Conservation (phyloP, 495 filamentous ascomycete genomes). For the Penicillium atrosanguineum region DNA sequence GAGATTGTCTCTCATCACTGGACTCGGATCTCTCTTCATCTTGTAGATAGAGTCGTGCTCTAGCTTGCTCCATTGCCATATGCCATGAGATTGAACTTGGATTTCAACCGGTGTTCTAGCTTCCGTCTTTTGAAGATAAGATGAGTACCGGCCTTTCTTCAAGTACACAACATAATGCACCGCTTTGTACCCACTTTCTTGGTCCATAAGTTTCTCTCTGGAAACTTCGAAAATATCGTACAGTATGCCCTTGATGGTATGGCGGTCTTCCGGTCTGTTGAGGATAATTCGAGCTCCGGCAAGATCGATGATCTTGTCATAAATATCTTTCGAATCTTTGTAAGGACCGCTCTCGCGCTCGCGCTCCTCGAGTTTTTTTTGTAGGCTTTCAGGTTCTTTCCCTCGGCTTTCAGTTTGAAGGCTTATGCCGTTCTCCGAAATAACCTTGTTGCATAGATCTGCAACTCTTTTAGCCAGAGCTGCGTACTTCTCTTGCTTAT, state of each 20-base stretch:
- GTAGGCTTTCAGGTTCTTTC: background rate
- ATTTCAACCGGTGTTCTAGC: background rate
- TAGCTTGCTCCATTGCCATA: background rate
- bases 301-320: background rate
- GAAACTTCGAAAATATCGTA: background rate
- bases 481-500: background rate
- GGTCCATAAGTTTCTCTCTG: background rate
- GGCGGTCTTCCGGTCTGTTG: background rate
- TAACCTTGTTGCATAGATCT: background rate
- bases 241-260: background rate
- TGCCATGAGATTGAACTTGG: background rate
- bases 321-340: background rate
- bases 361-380: background rate
- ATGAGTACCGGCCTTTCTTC: background rate
- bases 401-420: background rate
- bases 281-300: background rate
- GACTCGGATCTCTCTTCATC: background rate
- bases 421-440: background rate
- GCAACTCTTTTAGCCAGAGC: background rate
- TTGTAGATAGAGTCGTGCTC: background rate
- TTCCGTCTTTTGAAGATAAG: background rate
- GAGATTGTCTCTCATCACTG: background rate
- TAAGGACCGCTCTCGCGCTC: background rate
- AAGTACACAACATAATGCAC: background rate
- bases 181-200: background rate